These are phyloP conservation scores for Delonix regia DNA, from an alignment of 306 rosid genomes.

Conservation along the genomic window DNA sequence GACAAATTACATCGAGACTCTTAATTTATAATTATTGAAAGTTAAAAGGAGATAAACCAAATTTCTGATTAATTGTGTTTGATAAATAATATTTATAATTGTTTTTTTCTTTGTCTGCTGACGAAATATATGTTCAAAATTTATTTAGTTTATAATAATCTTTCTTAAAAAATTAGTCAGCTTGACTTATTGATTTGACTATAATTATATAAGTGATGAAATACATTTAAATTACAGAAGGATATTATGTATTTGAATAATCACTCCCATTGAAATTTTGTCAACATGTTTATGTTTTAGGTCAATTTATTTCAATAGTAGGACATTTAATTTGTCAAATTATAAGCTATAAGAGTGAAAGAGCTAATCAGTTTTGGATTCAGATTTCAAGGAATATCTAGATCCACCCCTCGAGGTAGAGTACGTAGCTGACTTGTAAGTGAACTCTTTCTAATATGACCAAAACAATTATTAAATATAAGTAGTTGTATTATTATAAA, in stretches of 20 bases:
- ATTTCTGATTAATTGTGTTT: too few species aligned
- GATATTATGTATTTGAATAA: not conserved
- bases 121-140: too few species aligned
- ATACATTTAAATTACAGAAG: too few species aligned
- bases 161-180: not conserved
- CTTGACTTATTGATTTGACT: not conserved
- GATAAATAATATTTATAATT: too few species aligned
- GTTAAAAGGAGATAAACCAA: too few species aligned
- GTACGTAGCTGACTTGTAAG: too few species aligned
- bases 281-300: not conserved
- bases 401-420: slow-evolving; percentile 3
- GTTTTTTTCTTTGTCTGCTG: too few species aligned
- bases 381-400: slow-evolving; percentile 20
- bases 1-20: too few species aligned
- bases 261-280: not conserved
- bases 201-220: not conserved
- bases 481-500: too few species aligned
- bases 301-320: not conserved
- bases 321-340: not conserved
- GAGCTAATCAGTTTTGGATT: not conserved
- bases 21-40: too few species aligned
- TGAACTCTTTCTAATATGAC: too few species aligned
- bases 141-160: not conserved
- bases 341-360: not conserved
- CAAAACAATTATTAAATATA: too few species aligned